Percentiles rank a stretch among this genome's conserved stretches.
Evolutionary conservation across 139 green algal species (phyloP).

Genomic region (Picochlorum sp.): DNA sequence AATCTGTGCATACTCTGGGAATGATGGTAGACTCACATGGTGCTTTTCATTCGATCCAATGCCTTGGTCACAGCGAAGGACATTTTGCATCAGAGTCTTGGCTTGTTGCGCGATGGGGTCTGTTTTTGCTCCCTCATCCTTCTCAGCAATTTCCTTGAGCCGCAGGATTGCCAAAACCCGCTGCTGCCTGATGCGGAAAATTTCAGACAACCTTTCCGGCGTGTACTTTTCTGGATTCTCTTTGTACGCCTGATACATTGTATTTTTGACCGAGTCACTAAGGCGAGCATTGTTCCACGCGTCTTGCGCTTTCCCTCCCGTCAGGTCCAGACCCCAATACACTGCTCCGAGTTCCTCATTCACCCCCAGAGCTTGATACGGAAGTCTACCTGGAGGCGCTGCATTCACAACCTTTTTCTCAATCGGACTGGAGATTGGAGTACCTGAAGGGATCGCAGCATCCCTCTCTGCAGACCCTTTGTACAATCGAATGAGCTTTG

Average conservation of each 20-base stretch:
- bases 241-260: conserved; percentile 14
- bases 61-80: conserved; percentile 17
- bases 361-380: conserved; percentile 27
- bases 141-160: conserved; percentile 33
- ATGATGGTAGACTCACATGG: conserved; percentile 33
- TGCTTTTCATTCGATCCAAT: conserved; percentile 38
- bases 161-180: conserved; percentile 52
- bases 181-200: conserved; percentile 47
- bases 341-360: conserved; percentile 16
- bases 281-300: conserved; percentile 26
- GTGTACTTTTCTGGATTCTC: conserved; percentile 16
- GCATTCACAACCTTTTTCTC: conserved; percentile 20
- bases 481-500: conserved; percentile 1
- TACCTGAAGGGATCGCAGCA: not conserved
- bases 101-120: not conserved
- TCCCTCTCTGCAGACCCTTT: not conserved
- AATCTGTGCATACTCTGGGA: conserved; percentile 30
- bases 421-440: not conserved
- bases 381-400: conserved; percentile 20
- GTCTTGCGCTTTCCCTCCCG: conserved; percentile 18
- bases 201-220: conserved; percentile 17
- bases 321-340: conserved; percentile 28
- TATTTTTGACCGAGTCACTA: conserved; percentile 9
- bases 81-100: conserved; percentile 12
- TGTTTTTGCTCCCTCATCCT: not conserved